Evolutionary conservation across 1,284 basidiomycete species (phyloP).

Genomic region (Stygiomarasmius scandens): DNA sequence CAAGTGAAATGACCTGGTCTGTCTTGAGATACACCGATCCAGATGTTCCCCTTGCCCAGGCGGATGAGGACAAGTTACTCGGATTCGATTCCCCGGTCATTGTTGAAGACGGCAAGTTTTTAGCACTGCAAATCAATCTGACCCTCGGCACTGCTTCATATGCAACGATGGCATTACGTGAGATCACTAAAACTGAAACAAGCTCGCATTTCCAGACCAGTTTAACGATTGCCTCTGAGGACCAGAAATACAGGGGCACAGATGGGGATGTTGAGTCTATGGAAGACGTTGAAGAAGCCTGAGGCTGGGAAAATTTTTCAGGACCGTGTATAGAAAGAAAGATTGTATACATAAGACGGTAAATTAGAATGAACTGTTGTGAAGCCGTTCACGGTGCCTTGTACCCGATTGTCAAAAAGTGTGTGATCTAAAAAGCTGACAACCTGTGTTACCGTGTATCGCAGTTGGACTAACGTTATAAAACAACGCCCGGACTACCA

Average conservation of each 20-base stretch:
- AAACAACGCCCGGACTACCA: too few species aligned
- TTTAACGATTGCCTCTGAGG: constrained; percentile 81
- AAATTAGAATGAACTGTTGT: background rate
- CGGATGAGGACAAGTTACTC: constrained; percentile 92
- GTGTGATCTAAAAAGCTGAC: background rate
- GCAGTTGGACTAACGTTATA: constrained; percentile 12
- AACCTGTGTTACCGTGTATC: background rate
- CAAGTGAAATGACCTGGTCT: constrained; percentile 79
- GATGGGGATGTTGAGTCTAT: constrained; percentile 31
- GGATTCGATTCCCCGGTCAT: constrained; percentile 72
- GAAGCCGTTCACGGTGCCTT: background rate
- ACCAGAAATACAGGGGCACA: constrained; percentile 73
- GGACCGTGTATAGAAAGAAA: too few species aligned
- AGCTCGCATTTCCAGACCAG: constrained; percentile 84
- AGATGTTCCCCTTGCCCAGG: constrained; percentile 86
- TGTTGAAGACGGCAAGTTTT: constrained; percentile 75
- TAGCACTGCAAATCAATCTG: constrained; percentile 82
- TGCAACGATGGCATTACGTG: constrained; percentile 94
- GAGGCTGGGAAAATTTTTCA: constrained; percentile 13
- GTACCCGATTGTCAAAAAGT: background rate
- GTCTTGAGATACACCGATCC: constrained; percentile 91
- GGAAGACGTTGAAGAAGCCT: constrained; percentile 21
- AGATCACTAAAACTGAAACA: constrained; percentile 92
- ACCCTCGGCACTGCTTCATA: constrained; percentile 87
- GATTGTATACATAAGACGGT: background rate